Percentiles rank a stretch among this genome's conserved stretches.
These are phyloP conservation scores for Phytophthora podocarpi DNA, from an alignment of 352 stramenopile genomes.

Conservation along the genomic window DNA sequence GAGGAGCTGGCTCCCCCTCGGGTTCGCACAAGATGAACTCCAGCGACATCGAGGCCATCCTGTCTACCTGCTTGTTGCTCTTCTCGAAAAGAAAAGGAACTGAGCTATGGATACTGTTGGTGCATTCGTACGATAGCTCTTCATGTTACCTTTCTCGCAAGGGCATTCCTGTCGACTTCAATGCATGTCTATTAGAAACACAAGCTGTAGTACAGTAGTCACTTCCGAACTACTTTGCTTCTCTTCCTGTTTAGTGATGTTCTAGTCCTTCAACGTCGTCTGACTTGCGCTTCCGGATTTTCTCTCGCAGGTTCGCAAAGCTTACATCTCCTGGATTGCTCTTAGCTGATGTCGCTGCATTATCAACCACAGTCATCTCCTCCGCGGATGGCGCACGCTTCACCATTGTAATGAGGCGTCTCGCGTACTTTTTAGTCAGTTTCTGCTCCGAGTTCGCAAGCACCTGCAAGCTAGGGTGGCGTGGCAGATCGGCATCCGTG, in stretches of 20 bases:
- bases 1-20: conserved; percentile 1
- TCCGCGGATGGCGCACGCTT: conserved; percentile 47
- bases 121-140: conserved; percentile 18
- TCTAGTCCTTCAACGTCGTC: conserved; percentile 37
- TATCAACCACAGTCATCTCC: conserved; percentile 16
- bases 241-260: conserved; percentile 13
- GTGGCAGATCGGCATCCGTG: conserved; percentile 77
- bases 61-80: conserved; percentile 13
- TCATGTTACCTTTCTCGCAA: conserved; percentile 23
- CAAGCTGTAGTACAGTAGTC: conserved; percentile 8
- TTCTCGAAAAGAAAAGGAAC: conserved; percentile 13
- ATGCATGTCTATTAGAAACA: conserved; percentile 7
- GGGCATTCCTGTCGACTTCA: not conserved
- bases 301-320: conserved; percentile 76
- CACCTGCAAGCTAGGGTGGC: conserved; percentile 69
- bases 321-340: conserved; percentile 47
- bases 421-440: conserved; percentile 84
- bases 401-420: conserved; percentile 88
- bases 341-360: conserved; percentile 17
- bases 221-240: not conserved
- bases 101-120: not conserved
- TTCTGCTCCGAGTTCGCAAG: conserved; percentile 86
- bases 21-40: conserved; percentile 37
- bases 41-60: conserved; percentile 40
- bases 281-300: conserved; percentile 76